These are phyloP conservation scores for Gentiana straminea DNA, from an alignment of 257 asterid species.

Conservation along the genomic window DNA sequence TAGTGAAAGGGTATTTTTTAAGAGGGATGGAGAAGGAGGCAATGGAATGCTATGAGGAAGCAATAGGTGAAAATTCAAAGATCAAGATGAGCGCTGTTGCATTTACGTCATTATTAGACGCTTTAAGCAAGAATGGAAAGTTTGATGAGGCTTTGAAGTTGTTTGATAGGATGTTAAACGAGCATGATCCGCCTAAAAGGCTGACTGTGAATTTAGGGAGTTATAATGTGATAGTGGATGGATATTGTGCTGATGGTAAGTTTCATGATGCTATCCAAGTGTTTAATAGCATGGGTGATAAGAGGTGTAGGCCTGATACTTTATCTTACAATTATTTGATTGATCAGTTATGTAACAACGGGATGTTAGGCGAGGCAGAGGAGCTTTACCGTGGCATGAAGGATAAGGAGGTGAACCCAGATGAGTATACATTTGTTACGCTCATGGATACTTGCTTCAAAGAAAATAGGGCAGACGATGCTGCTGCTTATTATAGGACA, in stretches of 20 bases:
- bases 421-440: slow-evolving; percentile 69
- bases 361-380: slow-evolving; percentile 59
- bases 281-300: slow-evolving; percentile 69
- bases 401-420: slow-evolving; percentile 56
- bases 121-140: slow-evolving; percentile 72
- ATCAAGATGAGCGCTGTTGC: slow-evolving; percentile 64
- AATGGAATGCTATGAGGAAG: slow-evolving; percentile 58
- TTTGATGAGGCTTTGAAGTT: slow-evolving; percentile 69
- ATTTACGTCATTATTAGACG: slow-evolving; percentile 62
- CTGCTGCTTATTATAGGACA: slow-evolving; percentile 56
- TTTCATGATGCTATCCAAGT: slow-evolving; percentile 59
- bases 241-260: slow-evolving; percentile 59
- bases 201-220: slow-evolving; percentile 80
- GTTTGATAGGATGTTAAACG: slow-evolving; percentile 69
- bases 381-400: slow-evolving; percentile 67
- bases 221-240: slow-evolving; percentile 71
- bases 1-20: slow-evolving; percentile 86
- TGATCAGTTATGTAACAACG: slow-evolving; percentile 68
- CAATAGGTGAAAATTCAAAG: slow-evolving; percentile 39
- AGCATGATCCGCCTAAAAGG: slow-evolving; percentile 70
- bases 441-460: slow-evolving; percentile 83
- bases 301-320: slow-evolving; percentile 70
- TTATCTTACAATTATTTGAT: slow-evolving; percentile 68
- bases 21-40: slow-evolving; percentile 81
- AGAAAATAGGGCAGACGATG: slow-evolving; percentile 67